These are phyloP conservation scores for Quillaja saponaria DNA, from an alignment of 306 rosid genomes.

Conservation along the genomic window DNA sequence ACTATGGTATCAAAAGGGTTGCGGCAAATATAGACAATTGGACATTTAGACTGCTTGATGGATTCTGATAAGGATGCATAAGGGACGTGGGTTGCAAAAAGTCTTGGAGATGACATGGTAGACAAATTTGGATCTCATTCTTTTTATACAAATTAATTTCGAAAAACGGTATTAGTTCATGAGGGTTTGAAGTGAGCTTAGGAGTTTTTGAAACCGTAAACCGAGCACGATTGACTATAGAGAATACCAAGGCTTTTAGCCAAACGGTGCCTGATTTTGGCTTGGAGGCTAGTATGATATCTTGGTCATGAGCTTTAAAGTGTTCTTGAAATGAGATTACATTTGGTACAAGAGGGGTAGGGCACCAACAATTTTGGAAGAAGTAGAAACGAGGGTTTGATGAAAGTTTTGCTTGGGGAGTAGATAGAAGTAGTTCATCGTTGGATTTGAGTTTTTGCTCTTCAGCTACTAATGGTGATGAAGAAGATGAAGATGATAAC, in stretches of 20 bases:
- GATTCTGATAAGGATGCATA: slow-evolving; percentile 39
- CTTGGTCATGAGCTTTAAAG: slow-evolving; percentile 34
- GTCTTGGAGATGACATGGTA: slow-evolving; percentile 37
- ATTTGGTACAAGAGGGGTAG: slow-evolving; percentile 23
- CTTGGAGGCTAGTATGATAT: slow-evolving; percentile 26
- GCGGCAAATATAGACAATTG: slow-evolving; percentile 48
- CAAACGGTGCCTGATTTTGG: slow-evolving; percentile 53
- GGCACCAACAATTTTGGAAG: slow-evolving; percentile 47
- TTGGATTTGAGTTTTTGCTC: too few species aligned
- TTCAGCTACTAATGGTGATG: too few species aligned
- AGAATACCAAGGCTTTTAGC: slow-evolving; percentile 42
- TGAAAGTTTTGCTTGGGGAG: too few species aligned
- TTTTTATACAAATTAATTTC: slow-evolving; percentile 42
- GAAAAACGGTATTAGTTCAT: slow-evolving; percentile 51
- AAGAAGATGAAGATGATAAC: too few species aligned
- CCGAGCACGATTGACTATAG: slow-evolving; percentile 23
- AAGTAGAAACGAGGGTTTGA: slow-evolving; percentile 19
- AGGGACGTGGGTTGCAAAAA: slow-evolving; percentile 55
- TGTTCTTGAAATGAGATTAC: slow-evolving; percentile 33
- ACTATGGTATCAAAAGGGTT: slow-evolving; percentile 60
- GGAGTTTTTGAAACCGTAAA: slow-evolving; percentile 18
- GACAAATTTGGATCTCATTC: slow-evolving; percentile 45
- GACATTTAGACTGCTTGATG: slow-evolving; percentile 29
- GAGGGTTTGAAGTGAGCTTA: slow-evolving; percentile 40
- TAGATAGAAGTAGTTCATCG: not conserved